These are phyloP conservation scores for Solanum medicagineum DNA, from an alignment of 257 asterid genomes.

Conservation along the genomic window DNA sequence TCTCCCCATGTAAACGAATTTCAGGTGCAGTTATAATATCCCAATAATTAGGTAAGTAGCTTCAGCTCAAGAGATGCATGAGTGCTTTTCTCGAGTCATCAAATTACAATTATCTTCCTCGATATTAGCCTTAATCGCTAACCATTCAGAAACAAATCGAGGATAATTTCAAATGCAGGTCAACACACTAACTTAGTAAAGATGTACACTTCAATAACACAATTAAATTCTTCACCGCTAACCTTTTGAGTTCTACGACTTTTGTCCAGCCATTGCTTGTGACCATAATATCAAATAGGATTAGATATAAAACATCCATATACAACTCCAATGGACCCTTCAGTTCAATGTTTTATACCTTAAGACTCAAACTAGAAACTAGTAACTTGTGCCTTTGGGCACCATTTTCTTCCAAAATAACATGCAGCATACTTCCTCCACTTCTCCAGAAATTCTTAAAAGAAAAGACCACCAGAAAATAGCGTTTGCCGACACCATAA, in stretches of 20 bases:
- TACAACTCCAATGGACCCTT: background rate
- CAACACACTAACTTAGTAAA: background rate
- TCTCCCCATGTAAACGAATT: too few species aligned
- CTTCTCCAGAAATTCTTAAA: conserved; percentile 4
- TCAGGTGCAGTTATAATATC: too few species aligned
- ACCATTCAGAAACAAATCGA: background rate
- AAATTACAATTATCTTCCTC: too few species aligned
- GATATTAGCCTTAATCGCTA: background rate
- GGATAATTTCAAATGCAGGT: background rate
- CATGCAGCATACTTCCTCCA: background rate
- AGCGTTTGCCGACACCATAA: background rate
- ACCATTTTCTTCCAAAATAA: background rate
- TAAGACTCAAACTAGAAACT: background rate
- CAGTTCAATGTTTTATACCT: background rate
- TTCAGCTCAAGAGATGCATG: too few species aligned
- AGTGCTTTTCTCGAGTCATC: too few species aligned
- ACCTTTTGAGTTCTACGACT: background rate
- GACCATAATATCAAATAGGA: background rate
- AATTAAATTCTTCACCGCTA: background rate
- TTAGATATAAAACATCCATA: background rate
- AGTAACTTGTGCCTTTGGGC: background rate
- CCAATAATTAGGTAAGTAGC: too few species aligned
- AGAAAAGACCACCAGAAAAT: background rate
- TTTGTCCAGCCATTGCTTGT: background rate
- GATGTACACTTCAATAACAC: background rate